phyloP scores from a whole-genome alignment of 1,284 basidiomycete species.

The Leccinum ponderosum region DNA sequence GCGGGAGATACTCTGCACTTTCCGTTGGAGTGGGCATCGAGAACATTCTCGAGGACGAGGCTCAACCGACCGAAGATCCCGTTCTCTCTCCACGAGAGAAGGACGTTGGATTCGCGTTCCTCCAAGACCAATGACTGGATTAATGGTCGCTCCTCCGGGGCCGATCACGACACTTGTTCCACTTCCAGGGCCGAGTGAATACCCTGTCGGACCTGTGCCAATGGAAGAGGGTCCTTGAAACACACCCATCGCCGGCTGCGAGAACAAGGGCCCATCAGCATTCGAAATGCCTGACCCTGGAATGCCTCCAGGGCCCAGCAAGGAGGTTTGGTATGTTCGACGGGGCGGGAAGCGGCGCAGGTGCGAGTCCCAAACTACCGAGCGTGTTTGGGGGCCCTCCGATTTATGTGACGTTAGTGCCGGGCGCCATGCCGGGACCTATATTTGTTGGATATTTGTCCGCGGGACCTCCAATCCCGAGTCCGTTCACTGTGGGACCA shows the following conservation, averaged over 20 bases:
- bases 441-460: conserved; percentile 22
- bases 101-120: conserved; percentile 27
- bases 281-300: conserved; percentile 14
- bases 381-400: conserved; percentile 9
- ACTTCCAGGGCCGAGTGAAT: conserved; percentile 23
- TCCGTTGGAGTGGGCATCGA: conserved; percentile 33
- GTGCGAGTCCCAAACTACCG: conserved; percentile 13
- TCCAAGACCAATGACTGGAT: conserved; percentile 18
- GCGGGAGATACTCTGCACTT: conserved; percentile 30
- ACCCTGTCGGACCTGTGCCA: conserved; percentile 19
- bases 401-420: conserved; percentile 11
- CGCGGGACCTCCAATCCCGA: conserved; percentile 17
- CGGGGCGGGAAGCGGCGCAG: conserved; percentile 5
- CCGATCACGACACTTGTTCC: conserved; percentile 29
- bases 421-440: conserved; percentile 13
- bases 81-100: conserved; percentile 30
- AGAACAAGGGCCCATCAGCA: conserved; percentile 20
- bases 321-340: conserved; percentile 8
- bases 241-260: conserved; percentile 34
- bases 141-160: conserved; percentile 23
- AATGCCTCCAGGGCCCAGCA: conserved; percentile 12
- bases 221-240: conserved; percentile 29
- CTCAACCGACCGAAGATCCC: conserved; percentile 36
- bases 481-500: conserved; percentile 20
- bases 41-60: conserved; percentile 34